A percentile compares a stretch with the other conserved stretches of the same genome.
These are phyloP conservation scores for Leucaena leucocephala DNA, from an alignment of 306 rosid species.

Conservation along the genomic window DNA sequence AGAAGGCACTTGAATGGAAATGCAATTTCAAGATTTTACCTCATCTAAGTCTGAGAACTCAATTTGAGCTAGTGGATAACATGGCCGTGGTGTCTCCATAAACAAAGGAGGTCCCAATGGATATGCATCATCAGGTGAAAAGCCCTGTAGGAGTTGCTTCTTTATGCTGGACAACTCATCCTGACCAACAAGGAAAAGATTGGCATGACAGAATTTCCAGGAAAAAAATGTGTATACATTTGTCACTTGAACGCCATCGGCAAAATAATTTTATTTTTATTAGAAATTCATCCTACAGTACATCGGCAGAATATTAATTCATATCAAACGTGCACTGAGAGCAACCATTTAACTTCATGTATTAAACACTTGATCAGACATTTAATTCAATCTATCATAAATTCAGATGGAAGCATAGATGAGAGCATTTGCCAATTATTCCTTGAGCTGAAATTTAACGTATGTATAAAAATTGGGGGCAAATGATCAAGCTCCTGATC, in stretches of 20 bases:
- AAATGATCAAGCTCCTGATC: neutral
- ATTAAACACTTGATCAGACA: constrained; percentile 29
- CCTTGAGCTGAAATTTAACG: neutral
- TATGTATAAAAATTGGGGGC: neutral
- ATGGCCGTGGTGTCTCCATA: constrained; percentile 89
- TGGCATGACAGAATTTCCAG: constrained; percentile 18
- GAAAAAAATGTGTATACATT: constrained; percentile 9
- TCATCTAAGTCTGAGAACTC: constrained; percentile 75
- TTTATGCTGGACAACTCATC: constrained; percentile 75
- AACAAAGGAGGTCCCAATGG: constrained; percentile 86
- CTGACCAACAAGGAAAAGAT: constrained; percentile 44
- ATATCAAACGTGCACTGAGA: constrained; percentile 7
- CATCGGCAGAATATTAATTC: constrained; percentile 14
- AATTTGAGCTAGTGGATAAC: constrained; percentile 75
- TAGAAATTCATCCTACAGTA: neutral
- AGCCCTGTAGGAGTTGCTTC: constrained; percentile 72
- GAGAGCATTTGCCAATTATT: neutral
- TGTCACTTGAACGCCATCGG: neutral
- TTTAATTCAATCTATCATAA: constrained; percentile 12
- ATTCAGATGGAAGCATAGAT: neutral
- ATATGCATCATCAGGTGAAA: constrained; percentile 90
- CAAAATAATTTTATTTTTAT: constrained; percentile 9
- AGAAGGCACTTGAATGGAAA: constrained; percentile 34
- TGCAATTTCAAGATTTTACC: constrained; percentile 47
- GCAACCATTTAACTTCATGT: constrained; percentile 19